Evolutionary conservation across 164 flowering plant species (phyloP), one percentile per base, ranked within the genome.

Genomic region (Nymphaea colorata): DNA sequence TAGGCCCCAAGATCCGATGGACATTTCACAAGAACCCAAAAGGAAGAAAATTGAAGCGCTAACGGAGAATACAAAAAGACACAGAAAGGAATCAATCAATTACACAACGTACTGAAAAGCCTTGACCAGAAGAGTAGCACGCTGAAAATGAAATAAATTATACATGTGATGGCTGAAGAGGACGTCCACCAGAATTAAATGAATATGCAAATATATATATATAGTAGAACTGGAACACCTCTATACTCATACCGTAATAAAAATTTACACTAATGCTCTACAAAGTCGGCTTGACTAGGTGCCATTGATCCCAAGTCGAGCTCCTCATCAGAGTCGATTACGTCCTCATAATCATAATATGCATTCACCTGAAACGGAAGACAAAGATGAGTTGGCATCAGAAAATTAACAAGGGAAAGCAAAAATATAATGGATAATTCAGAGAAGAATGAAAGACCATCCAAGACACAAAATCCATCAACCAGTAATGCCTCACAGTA

Each of bases 251-350:
- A 25, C 36, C 36, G 1, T 25, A 25, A 25, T 25, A 25, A 25
- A 25, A 25, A 25, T 25, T 25, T 25, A 25, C 36, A 25, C 36
- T 51, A 51, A 51, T 8, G 57, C 57, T 51, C 57, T 8, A 51
- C 57, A 51, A 51, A 51, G 57, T 8, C 14, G 57, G 57, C 12
- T 15, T 51, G 14, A 15, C 57, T 51, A 51, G 8, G 57, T 15
- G 8, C 57, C 57, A 51, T 51, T 15, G 87, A 79, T 61, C 77
- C 79, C 76, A 91, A 76, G 72, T 91, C 94, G 73, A 91, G 70
- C 68, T 93, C 97, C 69, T 89, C 96, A 51, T 93, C 98, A 7
- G 98, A 93, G 76, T 93, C 97, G 2, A 93, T 79, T 62, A 80
- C 91, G 41, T 91, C 85, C 69, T 84, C 86, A 62, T 59, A 93